phyloP scores from a whole-genome alignment of 2,329 filamentous ascomycete genomes.

The Claviceps sp. region DNA sequence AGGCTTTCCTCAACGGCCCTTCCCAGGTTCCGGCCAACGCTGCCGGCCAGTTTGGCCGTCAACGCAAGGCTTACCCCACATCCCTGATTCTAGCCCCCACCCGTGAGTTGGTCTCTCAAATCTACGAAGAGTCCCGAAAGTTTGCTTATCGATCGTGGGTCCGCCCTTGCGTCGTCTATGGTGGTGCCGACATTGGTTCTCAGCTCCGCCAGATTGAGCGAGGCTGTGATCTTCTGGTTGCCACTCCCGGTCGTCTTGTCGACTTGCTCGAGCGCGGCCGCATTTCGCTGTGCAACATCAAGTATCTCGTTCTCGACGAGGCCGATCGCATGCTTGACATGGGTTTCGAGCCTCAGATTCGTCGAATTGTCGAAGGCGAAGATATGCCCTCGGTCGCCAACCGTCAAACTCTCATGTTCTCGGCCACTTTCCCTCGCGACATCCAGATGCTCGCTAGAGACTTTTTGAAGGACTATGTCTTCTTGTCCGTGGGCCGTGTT shows the following conservation, averaged over 20 bases:
- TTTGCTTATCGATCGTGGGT: constrained; percentile 99
- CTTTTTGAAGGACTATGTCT: constrained; percentile 98
- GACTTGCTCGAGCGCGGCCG: constrained; percentile 97
- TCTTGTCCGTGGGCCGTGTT: constrained; percentile 95
- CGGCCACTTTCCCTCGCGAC: constrained; percentile 95
- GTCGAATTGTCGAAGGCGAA: constrained; percentile 94
- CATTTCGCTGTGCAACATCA: constrained; percentile 96
- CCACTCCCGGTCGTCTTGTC: constrained; percentile 91
- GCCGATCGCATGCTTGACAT: constrained; percentile 99
- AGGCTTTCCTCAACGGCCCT: constrained; percentile 84
- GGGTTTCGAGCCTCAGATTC: constrained; percentile 99
- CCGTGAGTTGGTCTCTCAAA: constrained; percentile 96
- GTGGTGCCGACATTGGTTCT: constrained; percentile 95
- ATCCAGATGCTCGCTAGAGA: constrained; percentile 98
- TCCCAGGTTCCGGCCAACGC: constrained; percentile 51
- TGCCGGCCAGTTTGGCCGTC: constrained; percentile 67
- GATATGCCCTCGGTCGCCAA: constrained; percentile 79
- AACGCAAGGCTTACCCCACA: constrained; percentile 96
- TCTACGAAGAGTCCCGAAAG: constrained; percentile 94
- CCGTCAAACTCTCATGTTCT: constrained; percentile 99
- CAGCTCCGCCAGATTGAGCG: constrained; percentile 97
- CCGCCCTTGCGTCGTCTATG: constrained; percentile 94
- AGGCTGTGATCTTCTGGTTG: constrained; percentile 91
- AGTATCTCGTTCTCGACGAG: constrained; percentile 97
- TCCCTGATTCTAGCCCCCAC: constrained; percentile 92